Base-by-base conservation (phyloP, 2,329 filamentous ascomycete species). In the Bipolaris bicolor region DNA sequence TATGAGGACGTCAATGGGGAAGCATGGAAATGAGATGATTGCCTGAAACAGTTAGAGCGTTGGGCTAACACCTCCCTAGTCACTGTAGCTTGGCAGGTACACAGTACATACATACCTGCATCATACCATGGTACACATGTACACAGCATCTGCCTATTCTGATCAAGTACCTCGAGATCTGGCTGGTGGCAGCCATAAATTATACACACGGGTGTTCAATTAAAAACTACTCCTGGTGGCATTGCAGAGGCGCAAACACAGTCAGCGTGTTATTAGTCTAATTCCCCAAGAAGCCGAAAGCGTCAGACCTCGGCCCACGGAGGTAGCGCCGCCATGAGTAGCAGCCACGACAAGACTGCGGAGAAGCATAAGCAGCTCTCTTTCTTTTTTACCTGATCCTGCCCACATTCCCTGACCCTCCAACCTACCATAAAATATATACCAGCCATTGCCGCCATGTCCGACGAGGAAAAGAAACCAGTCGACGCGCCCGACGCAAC, bases 401-500 rank as follows among this genome's bases (percentile, higher is more conserved):
- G 56, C 54, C 56, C 55, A 57, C 52, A 49, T 37, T 58, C 62
- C 58, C 65, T 39, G 65, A 45, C 37, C 39, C 56, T 29, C 16
- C 52, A 43, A 47, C 57, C 50, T 49, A 36, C 36, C 26, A 33
- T 13, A 20, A 31, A 56, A 57, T 34, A 41, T 45, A 58, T 47
- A 34, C 29, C 26, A 47, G 18, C 15, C 57, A 37, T 10, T 41
- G 4, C 54, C 37, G 57, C 50, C 29, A 79, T 78, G 77, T 75
- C 60, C 13, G 57, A 76, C 39, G 50, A 54, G 37, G 52, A 57
- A 47, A 65, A 66, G 13, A 65, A 65, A 20, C 72, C 78, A 56
- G 73, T 74, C 24, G 74, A 73, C 33, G 77, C 70, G 26, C 76
- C 76, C 26, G 41, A 39, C 16, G 45, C 34, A 22, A 31, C 53